phyloP scores from a whole-genome alignment of 345 rosid species.

The Eucalyptus leucophloia region DNA sequence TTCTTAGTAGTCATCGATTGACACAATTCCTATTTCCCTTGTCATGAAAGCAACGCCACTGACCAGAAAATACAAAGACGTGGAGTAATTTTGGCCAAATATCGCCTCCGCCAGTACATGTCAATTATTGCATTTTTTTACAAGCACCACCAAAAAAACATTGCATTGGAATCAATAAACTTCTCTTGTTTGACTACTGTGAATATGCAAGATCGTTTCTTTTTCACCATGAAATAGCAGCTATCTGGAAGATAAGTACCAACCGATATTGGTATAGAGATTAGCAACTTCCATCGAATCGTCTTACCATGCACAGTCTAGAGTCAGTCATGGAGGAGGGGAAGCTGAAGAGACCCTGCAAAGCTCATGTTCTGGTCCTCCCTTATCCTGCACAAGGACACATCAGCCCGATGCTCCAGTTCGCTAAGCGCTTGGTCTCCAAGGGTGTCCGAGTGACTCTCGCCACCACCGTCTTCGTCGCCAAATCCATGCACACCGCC shows the following conservation, averaged over 20 bases:
- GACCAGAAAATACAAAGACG: neutral
- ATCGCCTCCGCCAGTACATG: neutral
- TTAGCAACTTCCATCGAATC: neutral
- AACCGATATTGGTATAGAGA: neutral
- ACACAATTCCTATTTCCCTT: neutral
- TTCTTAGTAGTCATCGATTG: neutral
- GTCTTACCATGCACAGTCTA: neutral
- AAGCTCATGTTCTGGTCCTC: neutral
- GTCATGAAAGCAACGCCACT: neutral
- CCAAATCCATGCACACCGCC: neutral
- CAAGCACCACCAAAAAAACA: neutral
- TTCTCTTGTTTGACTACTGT: neutral
- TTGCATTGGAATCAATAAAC: neutral
- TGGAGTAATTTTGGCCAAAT: neutral
- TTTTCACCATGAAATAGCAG: neutral
- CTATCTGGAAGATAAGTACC: neutral
- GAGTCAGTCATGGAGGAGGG: neutral
- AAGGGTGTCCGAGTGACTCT: neutral
- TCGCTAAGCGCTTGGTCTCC: neutral
- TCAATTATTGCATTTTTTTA: neutral
- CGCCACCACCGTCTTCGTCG: neutral
- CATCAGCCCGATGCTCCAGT: slow-evolving; percentile 1
- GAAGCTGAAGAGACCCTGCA: neutral
- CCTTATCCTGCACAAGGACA: slow-evolving; percentile 1
- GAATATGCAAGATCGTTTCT: neutral